Percentiles rank a stretch among this genome's conserved stretches.
Evolutionary conservation across 768 basidiomycete species (phyloP).

Genomic region (Tulasnella sp.): DNA sequence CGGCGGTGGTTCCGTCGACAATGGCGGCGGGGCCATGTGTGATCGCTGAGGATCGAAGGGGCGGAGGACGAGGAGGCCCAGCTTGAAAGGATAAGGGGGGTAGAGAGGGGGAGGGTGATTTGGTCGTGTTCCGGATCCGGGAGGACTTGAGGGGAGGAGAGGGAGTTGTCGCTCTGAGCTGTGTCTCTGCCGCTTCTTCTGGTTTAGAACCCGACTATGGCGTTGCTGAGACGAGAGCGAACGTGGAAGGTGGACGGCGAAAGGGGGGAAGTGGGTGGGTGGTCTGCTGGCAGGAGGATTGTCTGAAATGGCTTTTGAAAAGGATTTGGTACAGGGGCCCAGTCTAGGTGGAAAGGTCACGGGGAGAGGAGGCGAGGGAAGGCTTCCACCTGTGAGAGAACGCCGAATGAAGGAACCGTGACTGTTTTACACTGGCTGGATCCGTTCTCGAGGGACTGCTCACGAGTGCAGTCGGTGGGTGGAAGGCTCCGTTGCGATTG

Average conservation of each 20-base stretch:
- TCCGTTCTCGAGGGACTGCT: too few species aligned
- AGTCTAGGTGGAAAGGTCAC: too few species aligned
- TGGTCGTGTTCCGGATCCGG: conserved; percentile 3
- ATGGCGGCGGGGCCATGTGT: conserved; percentile 28
- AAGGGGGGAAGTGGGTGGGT: too few species aligned
- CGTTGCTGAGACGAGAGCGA: neutral
- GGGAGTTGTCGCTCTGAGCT: neutral
- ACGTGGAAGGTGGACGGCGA: neutral
- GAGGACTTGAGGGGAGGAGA: neutral
- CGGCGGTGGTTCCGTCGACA: conserved; percentile 20
- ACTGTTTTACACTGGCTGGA: too few species aligned
- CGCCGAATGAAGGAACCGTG: too few species aligned
- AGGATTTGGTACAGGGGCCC: too few species aligned
- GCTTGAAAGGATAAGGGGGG: conserved; percentile 27
- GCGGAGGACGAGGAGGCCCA: conserved; percentile 28
- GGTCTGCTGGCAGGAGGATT: too few species aligned
- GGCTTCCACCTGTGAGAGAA: too few species aligned
- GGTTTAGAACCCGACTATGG: neutral
- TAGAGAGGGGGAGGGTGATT: conserved; percentile 14
- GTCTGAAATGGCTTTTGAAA: too few species aligned
- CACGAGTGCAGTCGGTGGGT: too few species aligned
- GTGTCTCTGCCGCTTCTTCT: neutral
- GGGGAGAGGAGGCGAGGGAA: too few species aligned
- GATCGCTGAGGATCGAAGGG: conserved; percentile 29
- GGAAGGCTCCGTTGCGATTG: too few species aligned